These are phyloP conservation scores for Penicillium paxilli DNA, from an alignment of 495 filamentous ascomycete genomes.

Conservation along the genomic window DNA sequence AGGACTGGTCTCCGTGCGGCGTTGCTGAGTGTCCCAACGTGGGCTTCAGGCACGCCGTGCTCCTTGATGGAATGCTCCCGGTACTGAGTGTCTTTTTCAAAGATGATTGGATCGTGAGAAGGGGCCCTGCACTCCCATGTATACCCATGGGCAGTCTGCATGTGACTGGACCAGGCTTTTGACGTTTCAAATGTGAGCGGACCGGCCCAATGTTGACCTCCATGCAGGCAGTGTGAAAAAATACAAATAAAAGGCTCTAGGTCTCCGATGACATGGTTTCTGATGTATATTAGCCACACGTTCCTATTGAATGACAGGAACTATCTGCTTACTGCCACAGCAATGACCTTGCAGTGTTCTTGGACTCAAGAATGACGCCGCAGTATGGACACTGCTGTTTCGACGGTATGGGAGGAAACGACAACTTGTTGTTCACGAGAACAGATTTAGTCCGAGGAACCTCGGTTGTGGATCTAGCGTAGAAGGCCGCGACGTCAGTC, in stretches of 20 bases:
- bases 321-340: conserved; percentile 21
- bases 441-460: conserved; percentile 31
- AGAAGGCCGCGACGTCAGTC: conserved; percentile 26
- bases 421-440: conserved; percentile 32
- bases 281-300: conserved; percentile 16
- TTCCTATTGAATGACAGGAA: conserved; percentile 7
- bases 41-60: conserved; percentile 29
- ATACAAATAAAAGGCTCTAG: conserved; percentile 33
- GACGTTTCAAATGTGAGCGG: conserved; percentile 32
- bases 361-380: conserved; percentile 31
- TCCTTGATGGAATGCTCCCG: conserved; percentile 31
- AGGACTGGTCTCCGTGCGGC: conserved; percentile 28
- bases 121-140: conserved; percentile 33
- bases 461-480: conserved; percentile 28
- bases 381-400: conserved; percentile 31
- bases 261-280: conserved; percentile 32
- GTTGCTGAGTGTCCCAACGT: conserved; percentile 24
- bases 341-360: conserved; percentile 16
- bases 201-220: conserved; percentile 18
- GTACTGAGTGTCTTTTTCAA: conserved; percentile 26
- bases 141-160: conserved; percentile 34
- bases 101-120: conserved; percentile 30
- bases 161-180: conserved; percentile 32
- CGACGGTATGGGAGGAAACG: conserved; percentile 31
- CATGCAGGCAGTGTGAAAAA: conserved; percentile 25